Evolutionary conservation across 352 stramenopile genomes (phyloP), one percentile per base, ranked within the genome.

Genomic region (Pelagophyceae sp.): DNA sequence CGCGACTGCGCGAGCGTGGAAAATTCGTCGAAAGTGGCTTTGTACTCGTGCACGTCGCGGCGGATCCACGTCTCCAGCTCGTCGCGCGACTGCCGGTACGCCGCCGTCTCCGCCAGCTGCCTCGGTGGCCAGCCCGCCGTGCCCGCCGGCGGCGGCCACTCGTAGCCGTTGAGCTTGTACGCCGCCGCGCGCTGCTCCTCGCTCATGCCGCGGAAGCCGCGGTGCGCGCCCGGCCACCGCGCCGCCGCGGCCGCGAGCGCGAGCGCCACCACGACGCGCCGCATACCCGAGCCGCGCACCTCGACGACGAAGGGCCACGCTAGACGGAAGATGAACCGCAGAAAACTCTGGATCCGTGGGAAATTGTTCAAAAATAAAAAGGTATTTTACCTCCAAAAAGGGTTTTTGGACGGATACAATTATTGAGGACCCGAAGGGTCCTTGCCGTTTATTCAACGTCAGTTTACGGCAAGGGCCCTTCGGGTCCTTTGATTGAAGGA

Each of bases 41-140:
- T 71, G 61, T 71, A 71, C 15, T 27, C 25, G n/a, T 17, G 19
- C 45, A 54, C 45, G 33, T 71, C 29, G 17, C 61, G 61, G 3
- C 61, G 61, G 61, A 71, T 71, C 61, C 61, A 71, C 3, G 61
- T 31, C 31, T 71, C 61, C 3, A 71, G 11, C 61, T 71, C 61
- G n/a, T 71, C 61, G 29, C 61, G 29, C 3, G 61, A 71, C 61
- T 35, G 37, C 3, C 11, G 3, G n/a, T 71, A 71, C 3, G 61
- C 61, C 11, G 11, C n/a, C 3, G 61, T 40, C 61, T 35, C 15
- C n/a, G 3, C 11, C n/a, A 15, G 3, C 33, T 17, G 3, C 11
- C 19, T 3, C 3, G 61, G 61, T 31, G 61, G 61, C 61, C 61
- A 71, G 61, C 61, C 61, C 3, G 11, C n/a, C 61, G 61, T 40